Conservation (phyloP, 495 filamentous ascomycete species). For the Neurospora sp. region DNA sequence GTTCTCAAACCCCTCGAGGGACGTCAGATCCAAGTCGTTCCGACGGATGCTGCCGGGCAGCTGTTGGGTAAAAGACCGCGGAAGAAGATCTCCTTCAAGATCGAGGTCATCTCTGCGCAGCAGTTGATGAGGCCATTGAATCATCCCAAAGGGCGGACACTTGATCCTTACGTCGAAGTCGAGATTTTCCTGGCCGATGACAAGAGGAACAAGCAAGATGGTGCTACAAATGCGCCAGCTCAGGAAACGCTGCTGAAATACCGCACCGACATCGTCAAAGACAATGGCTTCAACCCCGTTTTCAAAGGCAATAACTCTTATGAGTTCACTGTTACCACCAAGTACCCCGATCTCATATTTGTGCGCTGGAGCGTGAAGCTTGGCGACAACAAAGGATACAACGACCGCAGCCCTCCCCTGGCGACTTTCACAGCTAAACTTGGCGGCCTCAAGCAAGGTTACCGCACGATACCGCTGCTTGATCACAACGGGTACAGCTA, state of each 20-base stretch:
- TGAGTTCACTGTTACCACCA: slow-evolving; percentile 71
- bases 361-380: slow-evolving; percentile 88
- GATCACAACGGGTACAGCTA: slow-evolving; percentile 83
- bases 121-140: slow-evolving; percentile 76
- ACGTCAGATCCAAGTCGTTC: slow-evolving; percentile 46
- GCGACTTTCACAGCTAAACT: slow-evolving; percentile 91
- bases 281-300: slow-evolving; percentile 85
- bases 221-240: slow-evolving; percentile 28
- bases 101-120: slow-evolving; percentile 88
- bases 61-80: slow-evolving; percentile 51
- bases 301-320: slow-evolving; percentile 54
- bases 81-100: slow-evolving; percentile 69
- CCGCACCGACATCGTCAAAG: slow-evolving; percentile 64
- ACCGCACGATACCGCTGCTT: slow-evolving; percentile 89
- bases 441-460: slow-evolving; percentile 81
- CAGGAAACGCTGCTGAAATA: slow-evolving; percentile 56
- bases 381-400: slow-evolving; percentile 58
- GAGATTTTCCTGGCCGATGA: slow-evolving; percentile 93
- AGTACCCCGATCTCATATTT: slow-evolving; percentile 87
- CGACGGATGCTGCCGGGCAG: slow-evolving; percentile 33
- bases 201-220: slow-evolving; percentile 48
- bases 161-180: slow-evolving; percentile 90
- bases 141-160: slow-evolving; percentile 55
- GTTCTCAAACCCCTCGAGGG: slow-evolving; percentile 86
- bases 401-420: slow-evolving; percentile 53